Evolutionary conservation across 2,329 filamentous ascomycete species (phyloP).

Genomic region (Cytospora schulzeri): DNA sequence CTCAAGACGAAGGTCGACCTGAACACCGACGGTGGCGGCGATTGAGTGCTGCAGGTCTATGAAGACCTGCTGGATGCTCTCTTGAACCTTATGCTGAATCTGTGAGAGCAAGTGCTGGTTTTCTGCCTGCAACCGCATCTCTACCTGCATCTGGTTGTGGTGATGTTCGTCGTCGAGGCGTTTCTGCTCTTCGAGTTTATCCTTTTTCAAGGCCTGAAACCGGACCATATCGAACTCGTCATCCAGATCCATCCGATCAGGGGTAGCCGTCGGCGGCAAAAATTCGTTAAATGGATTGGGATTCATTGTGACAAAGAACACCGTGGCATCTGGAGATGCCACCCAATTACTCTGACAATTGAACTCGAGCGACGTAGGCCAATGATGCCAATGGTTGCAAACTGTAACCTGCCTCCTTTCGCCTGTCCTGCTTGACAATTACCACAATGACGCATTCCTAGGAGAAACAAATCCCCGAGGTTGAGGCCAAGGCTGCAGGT

Average conservation of each 20-base stretch:
- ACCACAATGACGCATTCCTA: not conserved
- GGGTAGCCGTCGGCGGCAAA: constrained; percentile 4
- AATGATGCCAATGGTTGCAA: not conserved
- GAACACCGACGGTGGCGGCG: constrained; percentile 18
- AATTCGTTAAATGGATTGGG: constrained; percentile 23
- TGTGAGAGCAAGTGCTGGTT: constrained; percentile 18
- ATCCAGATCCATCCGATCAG: constrained; percentile 8
- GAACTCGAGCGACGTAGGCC: not conserved
- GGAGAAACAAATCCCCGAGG: not conserved
- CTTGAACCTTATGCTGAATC: constrained; percentile 22
- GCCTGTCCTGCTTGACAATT: not conserved
- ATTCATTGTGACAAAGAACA: constrained; percentile 14
- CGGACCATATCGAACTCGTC: constrained; percentile 24
- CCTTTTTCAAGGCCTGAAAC: constrained; percentile 21
- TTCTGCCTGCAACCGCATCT: constrained; percentile 18
- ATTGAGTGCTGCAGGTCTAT: constrained; percentile 17
- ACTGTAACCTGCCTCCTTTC: not conserved
- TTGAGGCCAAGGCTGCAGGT: not conserved
- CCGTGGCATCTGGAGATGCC: not conserved
- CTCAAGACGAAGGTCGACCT: constrained; percentile 22
- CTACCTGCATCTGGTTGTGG: constrained; percentile 8
- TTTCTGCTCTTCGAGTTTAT: constrained; percentile 24
- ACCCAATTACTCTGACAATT: not conserved
- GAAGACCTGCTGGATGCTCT: constrained; percentile 22
- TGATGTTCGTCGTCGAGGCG: constrained; percentile 18